phyloP scores from a whole-genome alignment of 2,329 filamentous ascomycete genomes.

The Aspergillaceae sp. region DNA sequence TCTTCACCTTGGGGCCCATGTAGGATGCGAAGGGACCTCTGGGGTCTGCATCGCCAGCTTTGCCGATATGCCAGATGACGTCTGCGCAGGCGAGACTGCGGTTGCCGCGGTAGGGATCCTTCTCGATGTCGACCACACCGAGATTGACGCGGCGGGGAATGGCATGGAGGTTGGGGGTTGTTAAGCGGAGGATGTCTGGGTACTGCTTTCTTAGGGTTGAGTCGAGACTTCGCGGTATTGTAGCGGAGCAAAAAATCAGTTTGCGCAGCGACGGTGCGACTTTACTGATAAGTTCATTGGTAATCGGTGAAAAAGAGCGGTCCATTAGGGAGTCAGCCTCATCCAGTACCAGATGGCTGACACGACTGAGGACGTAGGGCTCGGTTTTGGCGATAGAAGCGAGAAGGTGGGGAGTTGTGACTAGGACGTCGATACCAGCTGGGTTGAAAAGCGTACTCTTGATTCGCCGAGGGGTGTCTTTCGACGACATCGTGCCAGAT shows the following conservation, averaged over 20 bases:
- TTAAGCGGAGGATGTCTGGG: slow-evolving; percentile 74
- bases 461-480: slow-evolving; percentile 68
- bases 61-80: slow-evolving; percentile 86
- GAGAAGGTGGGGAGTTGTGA: slow-evolving; percentile 83
- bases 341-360: slow-evolving; percentile 80
- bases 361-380: slow-evolving; percentile 85
- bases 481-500: slow-evolving; percentile 71
- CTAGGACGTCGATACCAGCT: slow-evolving; percentile 71
- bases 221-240: slow-evolving; percentile 85
- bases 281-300: slow-evolving; percentile 72
- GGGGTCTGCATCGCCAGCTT: slow-evolving; percentile 50
- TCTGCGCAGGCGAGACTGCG: slow-evolving; percentile 90
- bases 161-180: slow-evolving; percentile 90
- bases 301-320: slow-evolving; percentile 79
- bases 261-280: slow-evolving; percentile 73
- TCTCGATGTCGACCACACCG: slow-evolving; percentile 82
- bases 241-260: slow-evolving; percentile 88
- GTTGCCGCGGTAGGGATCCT: slow-evolving; percentile 88
- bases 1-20: slow-evolving; percentile 56
- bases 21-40: slow-evolving; percentile 24
- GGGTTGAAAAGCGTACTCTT: slow-evolving; percentile 74
- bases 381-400: slow-evolving; percentile 80
- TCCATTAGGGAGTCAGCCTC: slow-evolving; percentile 96
- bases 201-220: slow-evolving; percentile 72
- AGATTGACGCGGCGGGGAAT: slow-evolving; percentile 92